These are phyloP conservation scores for Capronia americana DNA, from an alignment of 2,329 filamentous ascomycete genomes.

Conservation along the genomic window DNA sequence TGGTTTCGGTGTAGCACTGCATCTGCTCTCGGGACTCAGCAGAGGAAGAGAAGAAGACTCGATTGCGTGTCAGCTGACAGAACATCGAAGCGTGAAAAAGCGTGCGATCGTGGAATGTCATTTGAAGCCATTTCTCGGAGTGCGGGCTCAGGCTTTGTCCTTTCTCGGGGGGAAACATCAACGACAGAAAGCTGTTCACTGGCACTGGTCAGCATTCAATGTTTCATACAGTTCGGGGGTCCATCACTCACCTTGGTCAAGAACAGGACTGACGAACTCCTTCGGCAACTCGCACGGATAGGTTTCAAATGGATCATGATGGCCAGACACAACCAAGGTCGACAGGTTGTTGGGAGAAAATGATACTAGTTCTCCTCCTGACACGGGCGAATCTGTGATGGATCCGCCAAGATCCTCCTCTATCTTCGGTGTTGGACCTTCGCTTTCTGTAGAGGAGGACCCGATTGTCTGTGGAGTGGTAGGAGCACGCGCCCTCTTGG, in stretches of 20 bases:
- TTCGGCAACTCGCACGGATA: constrained; percentile 32
- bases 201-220: background rate
- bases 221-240: background rate
- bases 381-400: background rate
- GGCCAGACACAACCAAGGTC: constrained; percentile 24
- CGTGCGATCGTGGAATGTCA: constrained; percentile 32
- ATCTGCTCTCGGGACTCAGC: constrained; percentile 29
- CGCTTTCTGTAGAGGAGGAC: constrained; percentile 25
- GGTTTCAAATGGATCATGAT: constrained; percentile 31
- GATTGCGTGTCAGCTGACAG: constrained; percentile 34
- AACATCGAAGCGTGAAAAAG: constrained; percentile 37
- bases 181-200: constrained; percentile 29
- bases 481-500: constrained; percentile 19
- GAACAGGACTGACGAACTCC: constrained; percentile 31
- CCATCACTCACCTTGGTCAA: constrained; percentile 29
- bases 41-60: constrained; percentile 20
- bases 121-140: constrained; percentile 29
- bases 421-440: constrained; percentile 23
- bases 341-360: constrained; percentile 16
- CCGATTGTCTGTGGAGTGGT: constrained; percentile 16
- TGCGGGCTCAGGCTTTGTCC: constrained; percentile 26
- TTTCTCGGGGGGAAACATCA: constrained; percentile 32
- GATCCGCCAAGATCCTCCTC: constrained; percentile 17
- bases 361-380: constrained; percentile 8
- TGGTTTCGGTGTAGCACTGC: constrained; percentile 43